Evolutionary conservation across 2,329 filamentous ascomycete species (phyloP), one percentile per base, ranked within the genome.

Genomic region (Colletotrichum godetiae): DNA sequence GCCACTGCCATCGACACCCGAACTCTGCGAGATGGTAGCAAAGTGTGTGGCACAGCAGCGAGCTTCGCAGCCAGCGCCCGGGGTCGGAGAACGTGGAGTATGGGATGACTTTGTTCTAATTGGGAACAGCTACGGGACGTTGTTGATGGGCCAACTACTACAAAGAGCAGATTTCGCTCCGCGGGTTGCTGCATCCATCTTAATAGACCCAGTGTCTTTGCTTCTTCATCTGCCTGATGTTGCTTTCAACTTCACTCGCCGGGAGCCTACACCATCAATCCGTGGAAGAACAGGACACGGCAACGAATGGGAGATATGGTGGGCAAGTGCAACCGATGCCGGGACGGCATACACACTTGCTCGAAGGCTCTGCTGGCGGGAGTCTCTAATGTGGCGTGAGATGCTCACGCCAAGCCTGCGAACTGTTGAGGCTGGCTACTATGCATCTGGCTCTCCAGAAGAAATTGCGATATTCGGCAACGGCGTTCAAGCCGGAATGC

Each of bases 311-410:
- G 88, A 92, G 78, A 82, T 94, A 11, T 83, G 94, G n/a, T 92
- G 90, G 86, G 94, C 92, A 76, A 93, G 93, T 79, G 92, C 90
- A 6, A 91, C 88, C 68, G 92, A 94, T 76, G 89, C 91, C 33
- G 91, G 90, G 3, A 90, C 93, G 1, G 88, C 92, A 8, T 87
- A 92, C 68, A 90, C 89, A 10, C 83, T 94, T 0, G 88, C 88
- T 0, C 84, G 92, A 3, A 88, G 91, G 76, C 93, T 94, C 81
- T 93, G 93, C 82, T 94, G 92, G 93, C 86, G 86, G 27, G 88
- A 94, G 76, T 93, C 92, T 74, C 89, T 93, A 35, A 82, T 93
- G 10, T 94, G 92, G 92, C 90, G 89, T 75, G 90, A 93, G 59
- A 90, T 93, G 75, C 80, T 94, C 58, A 72, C 70, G 15, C 70